A percentile compares a stretch with the other conserved stretches of the same genome.
Conservation (phyloP, 768 basidiomycete species). For the Boletus vermiculosoides region DNA sequence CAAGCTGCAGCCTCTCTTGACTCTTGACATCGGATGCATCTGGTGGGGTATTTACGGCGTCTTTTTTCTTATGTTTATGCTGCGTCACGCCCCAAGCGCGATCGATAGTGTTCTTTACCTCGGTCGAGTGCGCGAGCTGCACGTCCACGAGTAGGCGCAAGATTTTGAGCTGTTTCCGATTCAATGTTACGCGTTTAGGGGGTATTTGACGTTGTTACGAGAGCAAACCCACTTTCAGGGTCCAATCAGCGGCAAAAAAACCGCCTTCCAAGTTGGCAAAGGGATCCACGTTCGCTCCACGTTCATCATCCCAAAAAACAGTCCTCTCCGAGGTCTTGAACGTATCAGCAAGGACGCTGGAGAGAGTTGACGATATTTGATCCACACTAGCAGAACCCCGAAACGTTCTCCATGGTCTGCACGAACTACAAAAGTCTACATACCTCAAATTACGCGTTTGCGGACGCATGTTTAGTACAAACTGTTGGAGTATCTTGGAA, state of each 20-base stretch:
- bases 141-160: constrained; percentile 84
- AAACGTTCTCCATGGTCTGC: constrained; percentile 28
- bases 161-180: constrained; percentile 63
- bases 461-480: constrained; percentile 79
- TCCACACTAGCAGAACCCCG: constrained; percentile 56
- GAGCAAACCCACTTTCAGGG: constrained; percentile 64
- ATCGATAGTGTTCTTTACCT: constrained; percentile 73
- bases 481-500: constrained; percentile 68
- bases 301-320: constrained; percentile 76
- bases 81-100: constrained; percentile 84
- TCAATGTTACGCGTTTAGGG: constrained; percentile 31
- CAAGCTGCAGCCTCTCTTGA: constrained; percentile 59
- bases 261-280: constrained; percentile 64
- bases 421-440: constrained; percentile 34
- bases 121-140: constrained; percentile 66
- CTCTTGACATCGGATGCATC: constrained; percentile 62
- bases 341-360: constrained; percentile 65
- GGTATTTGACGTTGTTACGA: constrained; percentile 24
- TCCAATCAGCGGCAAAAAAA: constrained; percentile 80
- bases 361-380: constrained; percentile 77
- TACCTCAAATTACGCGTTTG: constrained; percentile 90
- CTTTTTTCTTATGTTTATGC: constrained; percentile 82
- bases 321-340: constrained; percentile 73
- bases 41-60: constrained; percentile 52
- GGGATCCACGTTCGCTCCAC: constrained; percentile 69